Evolutionary conservation across 2,329 filamentous ascomycete species (phyloP), one percentile per base, ranked within the genome.

Genomic region (Aspergillus aculeatus): DNA sequence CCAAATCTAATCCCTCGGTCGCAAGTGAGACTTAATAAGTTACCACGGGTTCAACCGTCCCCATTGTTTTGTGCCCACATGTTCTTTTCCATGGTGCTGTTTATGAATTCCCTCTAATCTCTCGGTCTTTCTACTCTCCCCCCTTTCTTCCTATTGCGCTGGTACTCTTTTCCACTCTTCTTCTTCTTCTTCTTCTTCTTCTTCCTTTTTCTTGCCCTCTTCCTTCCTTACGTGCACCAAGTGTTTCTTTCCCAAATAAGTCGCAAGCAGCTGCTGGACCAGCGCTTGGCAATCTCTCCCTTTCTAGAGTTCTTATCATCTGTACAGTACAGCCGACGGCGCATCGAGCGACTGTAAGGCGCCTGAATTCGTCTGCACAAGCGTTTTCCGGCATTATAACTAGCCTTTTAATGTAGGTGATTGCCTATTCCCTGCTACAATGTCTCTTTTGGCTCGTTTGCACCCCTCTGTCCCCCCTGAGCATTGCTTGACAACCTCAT

Each of bases 261-360:
- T 52, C 14, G 24, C 53, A 31, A 55, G 47, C 47, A 60, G 64
- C 64, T 66, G 64, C 64, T 64, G 64, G 64, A 51, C 31, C 64
- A 61, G 64, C 64, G 61, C 59, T 56, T 12, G 31, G 47, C 26
- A 29, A 21, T 56, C 59, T 50, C 47, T 58, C 57, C n/a, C 50
- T 60, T 49, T 52, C 59, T 59, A 50, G 55, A 58, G 44, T 47
- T 47, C 52, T 26, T 47, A n/a, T 16, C 32, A 24, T 26, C 52
- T 47, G 52, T 47, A 53, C 32, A 41, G 23, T 55, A 55, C 47
- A 55, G 24, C 47, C 47, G 32, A 35, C 32, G 41, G 26, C 41
- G 26, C 35, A 38, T 14, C 26, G 35, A 44, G 35, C 32, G 44
- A 26, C 35, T 47, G 52, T 24, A 44, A 47, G 38, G 52, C 53